These are phyloP conservation scores for Penstemon eatonii DNA, from an alignment of 257 asterid genomes.

Conservation along the genomic window DNA sequence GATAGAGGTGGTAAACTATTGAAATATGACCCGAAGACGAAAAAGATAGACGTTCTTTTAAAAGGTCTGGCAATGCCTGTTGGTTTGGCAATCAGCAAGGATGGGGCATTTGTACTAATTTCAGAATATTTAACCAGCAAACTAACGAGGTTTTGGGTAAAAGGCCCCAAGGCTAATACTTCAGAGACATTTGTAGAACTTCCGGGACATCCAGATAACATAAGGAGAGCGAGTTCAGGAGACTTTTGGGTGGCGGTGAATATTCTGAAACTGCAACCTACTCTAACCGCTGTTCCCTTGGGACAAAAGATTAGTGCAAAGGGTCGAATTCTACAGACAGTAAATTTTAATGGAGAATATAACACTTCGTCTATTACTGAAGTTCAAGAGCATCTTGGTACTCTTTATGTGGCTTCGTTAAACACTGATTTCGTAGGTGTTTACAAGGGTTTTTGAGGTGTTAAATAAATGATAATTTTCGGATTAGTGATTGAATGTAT, in stretches of 20 bases:
- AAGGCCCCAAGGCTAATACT: not conserved
- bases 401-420: slow-evolving; percentile 13
- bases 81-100: slow-evolving; percentile 42
- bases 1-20: slow-evolving; percentile 39
- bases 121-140: no score
- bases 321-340: slow-evolving; percentile 18
- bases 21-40: slow-evolving; percentile 38
- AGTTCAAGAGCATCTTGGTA: slow-evolving; percentile 18
- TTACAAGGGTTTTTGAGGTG: not conserved
- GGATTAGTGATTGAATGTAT: no score
- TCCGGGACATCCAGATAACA: no score
- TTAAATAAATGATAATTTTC: not conserved
- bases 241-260: slow-evolving; percentile 49
- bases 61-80: slow-evolving; percentile 35
- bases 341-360: slow-evolving; percentile 22
- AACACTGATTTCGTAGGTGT: slow-evolving; percentile 23
- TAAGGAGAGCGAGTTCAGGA: slow-evolving; percentile 32
- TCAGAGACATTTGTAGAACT: no score
- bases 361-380: slow-evolving; percentile 17
- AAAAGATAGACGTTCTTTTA: slow-evolving; percentile 25
- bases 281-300: slow-evolving; percentile 15
- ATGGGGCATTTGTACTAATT: slow-evolving; percentile 29
- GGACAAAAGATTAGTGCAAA: no score
- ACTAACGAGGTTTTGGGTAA: slow-evolving; percentile 21
- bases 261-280: slow-evolving; percentile 28